These are phyloP conservation scores for Solanum sparsipilum DNA, from an alignment of 257 asterid genomes.

Conservation along the genomic window DNA sequence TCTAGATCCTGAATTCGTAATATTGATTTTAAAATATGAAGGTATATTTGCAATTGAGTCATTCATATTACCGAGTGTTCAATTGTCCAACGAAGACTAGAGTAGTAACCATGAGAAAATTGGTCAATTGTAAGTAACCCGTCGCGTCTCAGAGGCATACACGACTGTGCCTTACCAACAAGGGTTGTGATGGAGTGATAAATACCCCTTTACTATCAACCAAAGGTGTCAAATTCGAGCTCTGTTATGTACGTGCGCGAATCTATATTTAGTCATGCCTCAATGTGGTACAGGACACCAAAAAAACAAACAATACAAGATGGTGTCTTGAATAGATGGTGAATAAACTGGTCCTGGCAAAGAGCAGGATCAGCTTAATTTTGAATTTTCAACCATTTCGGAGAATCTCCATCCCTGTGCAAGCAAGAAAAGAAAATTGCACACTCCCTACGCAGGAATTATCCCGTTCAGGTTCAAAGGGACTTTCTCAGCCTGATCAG, in stretches of 20 bases:
- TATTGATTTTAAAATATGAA: neutral
- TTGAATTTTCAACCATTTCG: neutral
- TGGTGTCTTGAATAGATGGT: neutral
- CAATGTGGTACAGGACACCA: neutral
- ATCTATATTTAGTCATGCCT: neutral
- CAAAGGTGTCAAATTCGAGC: neutral
- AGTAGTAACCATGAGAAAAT: neutral
- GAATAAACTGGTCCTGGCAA: neutral
- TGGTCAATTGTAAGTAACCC: neutral
- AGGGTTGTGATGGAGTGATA: neutral
- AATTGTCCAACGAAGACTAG: neutral
- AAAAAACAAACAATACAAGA: neutral
- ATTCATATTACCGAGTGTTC: neutral
- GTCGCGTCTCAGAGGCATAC: neutral
- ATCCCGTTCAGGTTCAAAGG: conserved; percentile 99
- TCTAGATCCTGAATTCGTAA: neutral
- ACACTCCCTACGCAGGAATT: conserved; percentile 99
- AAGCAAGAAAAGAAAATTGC: conserved; percentile 39
- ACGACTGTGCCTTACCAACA: neutral
- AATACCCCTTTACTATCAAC: neutral
- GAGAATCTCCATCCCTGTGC: conserved; percentile 47
- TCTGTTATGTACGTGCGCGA: neutral
- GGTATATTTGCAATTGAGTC: neutral
- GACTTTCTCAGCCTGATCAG: conserved; percentile 91
- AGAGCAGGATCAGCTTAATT: neutral